Conservation (phyloP, 2,329 filamentous ascomycete genomes). For the Beauveria caledonica region DNA sequence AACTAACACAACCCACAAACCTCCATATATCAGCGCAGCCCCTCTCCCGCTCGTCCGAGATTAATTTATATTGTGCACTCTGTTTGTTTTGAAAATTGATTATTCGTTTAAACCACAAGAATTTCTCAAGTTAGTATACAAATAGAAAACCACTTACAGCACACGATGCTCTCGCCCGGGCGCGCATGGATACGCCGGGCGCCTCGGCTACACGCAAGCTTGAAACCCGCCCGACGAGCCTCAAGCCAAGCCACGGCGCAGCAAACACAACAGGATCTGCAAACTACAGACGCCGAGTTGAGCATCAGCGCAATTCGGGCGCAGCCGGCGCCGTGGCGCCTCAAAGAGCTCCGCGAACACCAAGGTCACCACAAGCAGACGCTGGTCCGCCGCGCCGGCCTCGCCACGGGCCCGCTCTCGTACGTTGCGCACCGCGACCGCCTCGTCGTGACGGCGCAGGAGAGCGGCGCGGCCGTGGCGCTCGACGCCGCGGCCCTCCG, state of each 20-base stretch:
- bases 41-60: constrained; percentile 8
- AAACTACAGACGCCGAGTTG: neutral
- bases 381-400: neutral
- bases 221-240: neutral
- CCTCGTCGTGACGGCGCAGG: neutral
- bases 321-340: neutral
- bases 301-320: neutral
- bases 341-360: constrained; percentile 6
- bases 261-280: neutral
- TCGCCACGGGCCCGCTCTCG: neutral
- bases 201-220: neutral
- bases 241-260: neutral
- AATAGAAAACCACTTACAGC: neutral
- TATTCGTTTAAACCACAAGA: too few relatives aligned
- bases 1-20: constrained; percentile 8
- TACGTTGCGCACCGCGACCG: neutral
- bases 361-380: constrained; percentile 1
- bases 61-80: neutral
- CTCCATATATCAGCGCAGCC: constrained; percentile 5
- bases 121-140: too few relatives aligned
- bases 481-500: constrained; percentile 33
- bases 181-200: neutral
- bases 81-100: neutral
- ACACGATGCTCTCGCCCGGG: neutral
- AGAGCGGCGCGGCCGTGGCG: neutral